phyloP scores from a whole-genome alignment of 73 alveolate genomes.

The Uronychia setigera region DNA sequence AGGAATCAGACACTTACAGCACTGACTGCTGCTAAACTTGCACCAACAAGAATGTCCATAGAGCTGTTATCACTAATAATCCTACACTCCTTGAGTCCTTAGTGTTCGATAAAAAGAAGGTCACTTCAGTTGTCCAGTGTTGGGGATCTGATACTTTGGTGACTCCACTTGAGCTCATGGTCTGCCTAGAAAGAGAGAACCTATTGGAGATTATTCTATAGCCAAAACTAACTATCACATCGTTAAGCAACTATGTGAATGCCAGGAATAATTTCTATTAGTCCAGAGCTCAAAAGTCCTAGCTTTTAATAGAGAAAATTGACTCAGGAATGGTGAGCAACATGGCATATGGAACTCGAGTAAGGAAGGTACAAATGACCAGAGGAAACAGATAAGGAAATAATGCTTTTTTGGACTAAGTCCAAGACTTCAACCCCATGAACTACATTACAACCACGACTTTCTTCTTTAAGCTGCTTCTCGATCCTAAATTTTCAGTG shows the following conservation, averaged over 20 bases:
- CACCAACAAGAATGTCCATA: constrained; percentile 69
- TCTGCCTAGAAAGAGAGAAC: constrained; percentile 69
- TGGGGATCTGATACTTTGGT: constrained; percentile 76
- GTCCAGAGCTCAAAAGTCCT: constrained; percentile 50
- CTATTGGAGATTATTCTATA: constrained; percentile 74
- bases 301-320: constrained; percentile 73
- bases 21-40: background rate
- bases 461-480: constrained; percentile 54
- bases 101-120: constrained; percentile 57
- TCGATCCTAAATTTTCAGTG: constrained; percentile 39
- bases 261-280: no score
- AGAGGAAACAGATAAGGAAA: constrained; percentile 98
- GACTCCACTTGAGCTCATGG: constrained; percentile 82
- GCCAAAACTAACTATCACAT: constrained; percentile 40
- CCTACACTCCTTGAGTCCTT: constrained; percentile 65
- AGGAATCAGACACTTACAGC: constrained; percentile 13
- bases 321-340: constrained; percentile 88
- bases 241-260: no score
- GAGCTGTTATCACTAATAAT: constrained; percentile 84
- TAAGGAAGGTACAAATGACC: constrained; percentile 88
- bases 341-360: constrained; percentile 88
- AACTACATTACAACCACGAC: constrained; percentile 17
- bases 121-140: constrained; percentile 73
- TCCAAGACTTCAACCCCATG: constrained; percentile 16
- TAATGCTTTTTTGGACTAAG: constrained; percentile 94